Base-by-base conservation (phyloP, 805 yeast genomes). In the Teunomyces gatunensis region DNA sequence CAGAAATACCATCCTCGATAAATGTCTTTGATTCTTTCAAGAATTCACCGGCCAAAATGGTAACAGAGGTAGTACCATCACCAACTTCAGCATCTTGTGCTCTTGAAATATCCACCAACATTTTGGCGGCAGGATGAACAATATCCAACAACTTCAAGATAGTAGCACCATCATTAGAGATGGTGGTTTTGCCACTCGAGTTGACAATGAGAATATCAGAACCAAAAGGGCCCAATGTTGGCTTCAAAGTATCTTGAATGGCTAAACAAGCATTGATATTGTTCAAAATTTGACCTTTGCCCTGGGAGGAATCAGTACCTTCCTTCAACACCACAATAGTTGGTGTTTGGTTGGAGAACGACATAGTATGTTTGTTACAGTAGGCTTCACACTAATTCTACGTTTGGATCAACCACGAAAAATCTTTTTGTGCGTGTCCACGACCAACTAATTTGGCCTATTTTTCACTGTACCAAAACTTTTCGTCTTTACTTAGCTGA, bases 81-180 rank as follows among this genome's bases (percentile, higher is more conserved):
- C 99, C 99, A 54, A 94, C 96, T 68, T 92, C 98, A 50, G 95
- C 96, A 65, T 92, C 99, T 72, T 92, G 99, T 2, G 96, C 90
- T 65, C 95, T 85, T 13, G 97, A 87, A 48, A 92, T 87, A 64
- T 92, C 96, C 46, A 92, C 99, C 56, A 92, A 74, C 50, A 92
- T 91, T 67, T 89, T 90, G 10, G 99, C 99, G 9, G 99, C 99
- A 7, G 99, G 99, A 61, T 94, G 99, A 21, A 94, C 97, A 47
- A 94, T 95, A 62, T 94, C 99, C 55, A 94, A 72, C 48, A 94
- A 76, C 64, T 86, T 89, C 65, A 94, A 75, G 58, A 94, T 92
- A 2, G 99, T 94, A 35, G 99, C 99, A 56, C 99, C 99, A 65
- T 94, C 99, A 67, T 94, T 94, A 37, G 99, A 92, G 55, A 94